Evolutionary conservation across 106 monocot species (phyloP), one percentile per base, ranked within the genome.

Genomic region (Apostasia ramifera): DNA sequence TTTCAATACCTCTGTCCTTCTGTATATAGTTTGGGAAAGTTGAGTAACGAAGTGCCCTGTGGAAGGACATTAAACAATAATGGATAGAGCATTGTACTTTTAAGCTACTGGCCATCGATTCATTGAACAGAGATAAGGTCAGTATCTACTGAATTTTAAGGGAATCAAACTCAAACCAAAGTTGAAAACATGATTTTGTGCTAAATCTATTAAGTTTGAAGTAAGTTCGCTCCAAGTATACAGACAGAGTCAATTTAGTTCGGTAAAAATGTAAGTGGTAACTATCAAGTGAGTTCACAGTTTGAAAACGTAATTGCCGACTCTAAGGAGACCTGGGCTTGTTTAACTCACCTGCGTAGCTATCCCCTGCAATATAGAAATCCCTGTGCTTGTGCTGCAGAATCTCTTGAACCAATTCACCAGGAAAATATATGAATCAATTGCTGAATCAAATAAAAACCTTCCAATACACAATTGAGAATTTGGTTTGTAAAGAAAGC

Each of bases 21-120:
- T 67, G 54, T 88, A 83, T 2, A 95, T 81, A 56, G 88, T 40
- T 69, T 91, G 91, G 13, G 94, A 91, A 38, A 95, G 55, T 53
- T 95, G 94, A 47, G 94, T 91, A 61, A 95, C 91, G 59, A 88
- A 95, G 62, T 95, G 94, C 15, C 94, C 94, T 90, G 82, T 26
- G 71, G 51, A 80, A 60, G 52, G 55, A 3, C 38, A 69, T 1
- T 52, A 50, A 50, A 26, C 26, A 26, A 26, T 26, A 26, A 26
- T 26, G 26, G 26, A 26, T 26, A 26, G 26, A 26, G 26, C 26
- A 26, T 26, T 26, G 26, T 26, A 26, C 26, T 26, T 26, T 26
- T 26, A 26, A 26, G 26, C 26, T 26, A 26, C 26, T 26, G 26
- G 26, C 26, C 26, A 26, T 26, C 26, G 26, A 26, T 26, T 26